phyloP scores from a whole-genome alignment of 345 rosid species.

The Eucalyptus sideroxylon region DNA sequence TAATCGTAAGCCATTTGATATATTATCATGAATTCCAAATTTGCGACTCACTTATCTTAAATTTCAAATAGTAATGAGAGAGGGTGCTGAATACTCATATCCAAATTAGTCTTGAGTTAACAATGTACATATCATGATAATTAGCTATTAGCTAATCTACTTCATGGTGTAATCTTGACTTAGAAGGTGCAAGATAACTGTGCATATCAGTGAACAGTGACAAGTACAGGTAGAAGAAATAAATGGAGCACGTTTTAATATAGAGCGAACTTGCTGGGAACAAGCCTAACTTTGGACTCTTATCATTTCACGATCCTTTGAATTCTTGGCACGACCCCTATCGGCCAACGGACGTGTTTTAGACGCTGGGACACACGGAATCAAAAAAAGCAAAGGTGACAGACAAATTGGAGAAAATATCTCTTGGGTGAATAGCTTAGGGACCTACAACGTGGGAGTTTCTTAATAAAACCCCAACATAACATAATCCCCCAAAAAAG shows the following conservation, averaged over 20 bases:
- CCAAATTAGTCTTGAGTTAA: rapidly evolving
- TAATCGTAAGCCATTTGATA: neutral
- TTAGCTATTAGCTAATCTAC: neutral
- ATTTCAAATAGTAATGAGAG: neutral
- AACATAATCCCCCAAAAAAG: no score
- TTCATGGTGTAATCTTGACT: neutral
- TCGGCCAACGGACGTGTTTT: neutral
- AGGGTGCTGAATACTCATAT: neutral
- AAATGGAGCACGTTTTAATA: neutral
- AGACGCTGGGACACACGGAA: neutral
- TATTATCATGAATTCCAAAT: neutral
- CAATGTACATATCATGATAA: neutral
- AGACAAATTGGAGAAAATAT: no score
- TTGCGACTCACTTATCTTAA: neutral
- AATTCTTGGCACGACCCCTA: neutral
- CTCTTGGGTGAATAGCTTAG: neutral
- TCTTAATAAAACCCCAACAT: no score
- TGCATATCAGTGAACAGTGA: neutral
- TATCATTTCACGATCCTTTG: neutral
- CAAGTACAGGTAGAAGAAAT: neutral
- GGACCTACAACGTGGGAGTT: no score
- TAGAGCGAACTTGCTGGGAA: neutral
- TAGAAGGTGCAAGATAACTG: neutral
- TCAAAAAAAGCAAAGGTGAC: neutral
- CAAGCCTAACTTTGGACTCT: neutral